phyloP scores from a whole-genome alignment of 2,329 filamentous ascomycete genomes.

The Xylariaceae sp. region DNA sequence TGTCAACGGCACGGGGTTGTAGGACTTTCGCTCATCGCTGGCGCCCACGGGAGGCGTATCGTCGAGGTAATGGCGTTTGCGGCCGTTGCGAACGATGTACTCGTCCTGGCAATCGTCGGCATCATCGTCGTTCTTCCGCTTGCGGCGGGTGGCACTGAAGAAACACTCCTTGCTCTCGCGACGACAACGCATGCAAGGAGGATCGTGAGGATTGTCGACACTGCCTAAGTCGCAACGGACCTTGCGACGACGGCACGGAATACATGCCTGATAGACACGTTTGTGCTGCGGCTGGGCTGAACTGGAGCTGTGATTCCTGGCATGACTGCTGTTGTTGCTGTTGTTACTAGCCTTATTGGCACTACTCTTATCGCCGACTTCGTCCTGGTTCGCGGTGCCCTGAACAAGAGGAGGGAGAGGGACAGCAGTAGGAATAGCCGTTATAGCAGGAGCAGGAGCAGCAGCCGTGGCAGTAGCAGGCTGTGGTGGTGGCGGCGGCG shows the following conservation, averaged over 20 bases:
- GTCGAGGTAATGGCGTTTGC: conserved; percentile 57
- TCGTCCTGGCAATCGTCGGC: conserved; percentile 54
- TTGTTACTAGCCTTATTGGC: neutral
- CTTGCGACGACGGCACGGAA: conserved; percentile 57
- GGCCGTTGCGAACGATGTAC: conserved; percentile 66
- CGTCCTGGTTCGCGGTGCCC: neutral
- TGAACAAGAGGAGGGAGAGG: neutral
- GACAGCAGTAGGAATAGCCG: neutral
- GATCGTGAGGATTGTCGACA: conserved; percentile 90
- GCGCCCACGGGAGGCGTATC: conserved; percentile 40
- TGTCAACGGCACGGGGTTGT: conserved; percentile 55
- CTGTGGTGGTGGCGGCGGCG: neutral
- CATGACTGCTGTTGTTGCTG: conserved; percentile 3
- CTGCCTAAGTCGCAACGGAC: conserved; percentile 61
- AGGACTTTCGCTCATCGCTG: conserved; percentile 42
- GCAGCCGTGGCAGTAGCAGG: neutral
- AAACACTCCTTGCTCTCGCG: conserved; percentile 95
- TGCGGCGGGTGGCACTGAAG: conserved; percentile 90
- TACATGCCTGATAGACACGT: conserved; percentile 59
- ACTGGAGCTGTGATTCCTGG: conserved; percentile 13
- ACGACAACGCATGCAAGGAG: conserved; percentile 87
- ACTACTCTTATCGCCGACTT: neutral
- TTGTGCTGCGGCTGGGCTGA: conserved; percentile 43
- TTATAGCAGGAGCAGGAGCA: neutral
- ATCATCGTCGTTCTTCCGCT: conserved; percentile 72